Conservation (phyloP, 2,329 filamentous ascomycete genomes). For the Paecilomyces dactylethromorphus region DNA sequence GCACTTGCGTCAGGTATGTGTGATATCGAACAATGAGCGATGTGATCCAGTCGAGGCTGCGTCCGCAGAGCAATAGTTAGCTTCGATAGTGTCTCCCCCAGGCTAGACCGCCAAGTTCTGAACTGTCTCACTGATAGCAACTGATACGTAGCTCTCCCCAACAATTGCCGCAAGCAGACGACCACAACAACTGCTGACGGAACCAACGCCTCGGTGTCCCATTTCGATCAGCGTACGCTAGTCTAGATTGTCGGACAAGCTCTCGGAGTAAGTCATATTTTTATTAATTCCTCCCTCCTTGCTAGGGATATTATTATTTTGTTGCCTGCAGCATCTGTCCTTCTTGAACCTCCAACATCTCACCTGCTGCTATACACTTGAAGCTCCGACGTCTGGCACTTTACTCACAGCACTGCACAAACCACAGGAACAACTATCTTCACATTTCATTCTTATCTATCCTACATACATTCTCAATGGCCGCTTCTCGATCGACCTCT, state of each 20-base stretch:
- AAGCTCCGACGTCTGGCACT: conserved; percentile 5
- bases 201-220: neutral
- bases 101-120: neutral
- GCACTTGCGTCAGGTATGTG: neutral
- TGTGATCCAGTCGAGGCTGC: neutral
- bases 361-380: neutral
- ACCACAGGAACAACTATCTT: neutral
- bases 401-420: conserved; percentile 2
- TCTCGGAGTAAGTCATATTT: conserved; percentile 14
- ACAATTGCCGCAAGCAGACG: neutral
- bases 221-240: neutral
- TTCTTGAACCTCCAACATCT: neutral
- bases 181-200: neutral
- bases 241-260: neutral
- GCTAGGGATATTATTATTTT: neutral
- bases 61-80: neutral
- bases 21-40: neutral
- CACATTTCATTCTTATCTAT: neutral
- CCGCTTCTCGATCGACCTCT: conserved; percentile 39
- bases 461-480: conserved; percentile 22
- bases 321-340: neutral
- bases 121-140: neutral
- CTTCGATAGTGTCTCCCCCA: neutral
- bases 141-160: conserved; percentile 3
- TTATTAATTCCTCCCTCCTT: neutral